Conservation (phyloP, 2,329 filamentous ascomycete genomes). For the Cladosporium velox region DNA sequence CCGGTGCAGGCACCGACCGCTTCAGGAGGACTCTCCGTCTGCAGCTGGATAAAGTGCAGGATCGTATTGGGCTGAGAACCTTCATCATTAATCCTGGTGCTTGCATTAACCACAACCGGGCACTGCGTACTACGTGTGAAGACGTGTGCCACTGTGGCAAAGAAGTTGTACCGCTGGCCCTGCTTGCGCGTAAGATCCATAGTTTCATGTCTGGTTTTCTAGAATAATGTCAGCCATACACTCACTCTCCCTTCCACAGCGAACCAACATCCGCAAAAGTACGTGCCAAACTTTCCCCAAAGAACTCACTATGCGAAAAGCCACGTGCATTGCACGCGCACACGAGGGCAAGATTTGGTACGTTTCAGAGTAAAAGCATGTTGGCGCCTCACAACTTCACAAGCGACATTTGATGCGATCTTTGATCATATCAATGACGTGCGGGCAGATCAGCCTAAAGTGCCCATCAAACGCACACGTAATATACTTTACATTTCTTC, state of each 20-base stretch:
- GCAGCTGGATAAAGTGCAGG: background rate
- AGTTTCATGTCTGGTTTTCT: background rate
- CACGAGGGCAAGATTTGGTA: background rate
- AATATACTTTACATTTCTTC: background rate
- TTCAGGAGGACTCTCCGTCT: background rate
- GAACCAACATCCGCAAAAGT: background rate
- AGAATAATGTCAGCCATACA: background rate
- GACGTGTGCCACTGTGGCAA: background rate
- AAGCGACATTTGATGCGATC: background rate
- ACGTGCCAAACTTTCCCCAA: background rate
- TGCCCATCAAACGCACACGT: background rate
- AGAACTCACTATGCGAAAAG: background rate
- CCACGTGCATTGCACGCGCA: background rate
- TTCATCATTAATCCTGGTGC: background rate
- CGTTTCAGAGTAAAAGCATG: background rate
- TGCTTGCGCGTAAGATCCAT: background rate
- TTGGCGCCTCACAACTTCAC: background rate
- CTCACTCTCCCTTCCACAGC: background rate
- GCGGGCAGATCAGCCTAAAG: background rate
- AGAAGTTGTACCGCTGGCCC: background rate
- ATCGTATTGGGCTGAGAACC: background rate
- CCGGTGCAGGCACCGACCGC: background rate
- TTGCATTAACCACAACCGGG: background rate
- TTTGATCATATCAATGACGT: background rate
- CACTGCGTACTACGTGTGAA: background rate